Evolutionary conservation across 208 protist species (phyloP), one percentile per base, ranked within the genome.

Genomic region (Balamuthia mandrillaris): DNA sequence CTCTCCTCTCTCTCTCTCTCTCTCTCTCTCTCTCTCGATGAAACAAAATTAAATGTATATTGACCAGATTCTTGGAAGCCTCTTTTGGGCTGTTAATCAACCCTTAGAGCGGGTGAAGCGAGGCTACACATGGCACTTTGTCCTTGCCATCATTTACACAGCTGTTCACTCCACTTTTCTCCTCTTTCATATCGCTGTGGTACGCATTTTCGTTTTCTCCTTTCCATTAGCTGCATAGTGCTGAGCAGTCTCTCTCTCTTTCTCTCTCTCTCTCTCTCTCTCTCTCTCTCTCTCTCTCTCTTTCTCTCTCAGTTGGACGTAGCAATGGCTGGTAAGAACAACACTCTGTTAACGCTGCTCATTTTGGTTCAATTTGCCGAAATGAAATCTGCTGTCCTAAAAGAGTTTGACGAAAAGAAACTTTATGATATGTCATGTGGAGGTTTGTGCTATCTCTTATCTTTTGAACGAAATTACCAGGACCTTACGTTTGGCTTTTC

Each of bases 361-460:
- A 70, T 70, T 24, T 37, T 70, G 21, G 45, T 70, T 14, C 61
- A 70, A n/a, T 70, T 70, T 37, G 61, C 61, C 61, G 61, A 70
- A 9, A 70, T 70, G 61, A 70, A 70, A 37, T 70, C 61, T 18
- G 61, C 61, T 21, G 61, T 70, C n/a, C 61, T 70, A 31, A 70
- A 70, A 24, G 61, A 70, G 27, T 12, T 70, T 21, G 18, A 10
- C 35, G 35, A 70, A 24, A 37, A 70, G 21, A 70, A 70, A 37
- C 61, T 70, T 10, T 70, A 37, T 31, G 61, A 31, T 37, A 70
- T 70, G 35, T 70, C 35, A 31, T 70, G 45, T 37, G 45, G 45
- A 21, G 61, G 61, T 70, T 21, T 14, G 29, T 31, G 29, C 16
- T 31, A 16, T 9, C 24, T 35, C 24, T 14, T 21, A 29, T 21